These are phyloP conservation scores for Botrytis elliptica DNA, from an alignment of 2,329 filamentous ascomycete species.

Conservation along the genomic window DNA sequence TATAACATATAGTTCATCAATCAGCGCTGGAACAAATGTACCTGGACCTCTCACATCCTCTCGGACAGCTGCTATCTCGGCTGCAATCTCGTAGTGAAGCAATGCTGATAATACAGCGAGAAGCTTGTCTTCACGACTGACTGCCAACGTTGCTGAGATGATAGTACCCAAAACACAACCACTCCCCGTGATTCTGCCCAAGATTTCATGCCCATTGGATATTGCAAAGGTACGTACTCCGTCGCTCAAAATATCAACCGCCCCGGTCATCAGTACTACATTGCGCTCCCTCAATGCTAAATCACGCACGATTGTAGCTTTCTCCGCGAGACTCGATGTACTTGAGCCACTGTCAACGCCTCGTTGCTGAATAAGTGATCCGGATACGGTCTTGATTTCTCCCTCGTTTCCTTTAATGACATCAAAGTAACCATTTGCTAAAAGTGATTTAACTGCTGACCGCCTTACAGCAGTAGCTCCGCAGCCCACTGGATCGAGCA, in stretches of 20 bases:
- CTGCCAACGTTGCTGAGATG: conserved; percentile 72
- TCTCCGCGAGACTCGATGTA: conserved; percentile 51
- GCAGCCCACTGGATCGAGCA: conserved; percentile 88
- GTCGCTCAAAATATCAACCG: conserved; percentile 74
- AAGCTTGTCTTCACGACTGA: conserved; percentile 62
- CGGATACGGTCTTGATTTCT: conserved; percentile 75
- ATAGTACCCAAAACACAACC: conserved; percentile 85
- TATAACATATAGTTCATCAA: conserved; percentile 65
- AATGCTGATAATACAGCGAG: conserved; percentile 70
- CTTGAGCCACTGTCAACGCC: conserved; percentile 78
- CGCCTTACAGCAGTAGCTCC: conserved; percentile 77
- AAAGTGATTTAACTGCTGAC: conserved; percentile 66
- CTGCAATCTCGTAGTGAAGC: conserved; percentile 72
- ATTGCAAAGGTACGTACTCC: conserved; percentile 66
- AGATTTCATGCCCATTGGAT: conserved; percentile 71
- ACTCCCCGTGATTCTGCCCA: conserved; percentile 72
- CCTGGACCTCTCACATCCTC: conserved; percentile 74
- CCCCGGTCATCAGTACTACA: conserved; percentile 80
- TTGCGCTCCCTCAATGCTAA: conserved; percentile 68
- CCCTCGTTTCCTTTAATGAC: conserved; percentile 94
- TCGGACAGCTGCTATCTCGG: conserved; percentile 62
- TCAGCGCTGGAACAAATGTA: conserved; percentile 79
- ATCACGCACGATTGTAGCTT: conserved; percentile 59
- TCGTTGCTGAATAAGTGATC: conserved; percentile 62
- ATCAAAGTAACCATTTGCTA: conserved; percentile 74